phyloP scores from a whole-genome alignment of 2,329 filamentous ascomycete species.

The Hymenoscyphus repandus region DNA sequence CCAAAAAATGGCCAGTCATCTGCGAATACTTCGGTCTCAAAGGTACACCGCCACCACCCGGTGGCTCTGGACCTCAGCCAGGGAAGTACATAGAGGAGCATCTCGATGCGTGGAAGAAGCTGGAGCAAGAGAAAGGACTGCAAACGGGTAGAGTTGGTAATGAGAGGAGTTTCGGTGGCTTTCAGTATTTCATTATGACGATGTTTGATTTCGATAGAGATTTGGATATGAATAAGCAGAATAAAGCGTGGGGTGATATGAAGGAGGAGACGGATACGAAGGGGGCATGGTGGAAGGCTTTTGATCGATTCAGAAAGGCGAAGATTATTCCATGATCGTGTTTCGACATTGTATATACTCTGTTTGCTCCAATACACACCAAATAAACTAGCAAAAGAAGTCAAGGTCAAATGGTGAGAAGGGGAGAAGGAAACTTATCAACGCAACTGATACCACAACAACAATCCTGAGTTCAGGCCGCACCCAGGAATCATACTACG shows the following conservation, averaged over 20 bases:
- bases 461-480: too few relatives aligned
- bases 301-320: slow-evolving; percentile 39
- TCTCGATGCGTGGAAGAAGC: slow-evolving; percentile 27
- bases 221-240: slow-evolving; percentile 40
- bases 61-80: slow-evolving; percentile 30
- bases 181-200: slow-evolving; percentile 40
- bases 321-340: slow-evolving; percentile 34
- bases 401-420: too few relatives aligned
- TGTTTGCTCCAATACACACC: neutral
- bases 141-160: slow-evolving; percentile 35
- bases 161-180: slow-evolving; percentile 34
- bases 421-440: too few relatives aligned
- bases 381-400: neutral
- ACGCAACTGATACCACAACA: too few relatives aligned
- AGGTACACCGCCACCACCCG: slow-evolving; percentile 32
- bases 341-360: neutral
- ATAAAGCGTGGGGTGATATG: slow-evolving; percentile 36
- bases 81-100: slow-evolving; percentile 33
- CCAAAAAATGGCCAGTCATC: slow-evolving; percentile 40
- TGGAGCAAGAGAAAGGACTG: slow-evolving; percentile 34
- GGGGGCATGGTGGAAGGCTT: slow-evolving; percentile 37
- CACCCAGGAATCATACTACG: too few relatives aligned
- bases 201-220: slow-evolving; percentile 42
- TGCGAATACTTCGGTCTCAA: slow-evolving; percentile 42
- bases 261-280: slow-evolving; percentile 32